Percentiles rank a stretch among this genome's conserved stretches.
Evolutionary conservation across 75 land plant genomes (phyloP).

Genomic region (Larix kaempferi): DNA sequence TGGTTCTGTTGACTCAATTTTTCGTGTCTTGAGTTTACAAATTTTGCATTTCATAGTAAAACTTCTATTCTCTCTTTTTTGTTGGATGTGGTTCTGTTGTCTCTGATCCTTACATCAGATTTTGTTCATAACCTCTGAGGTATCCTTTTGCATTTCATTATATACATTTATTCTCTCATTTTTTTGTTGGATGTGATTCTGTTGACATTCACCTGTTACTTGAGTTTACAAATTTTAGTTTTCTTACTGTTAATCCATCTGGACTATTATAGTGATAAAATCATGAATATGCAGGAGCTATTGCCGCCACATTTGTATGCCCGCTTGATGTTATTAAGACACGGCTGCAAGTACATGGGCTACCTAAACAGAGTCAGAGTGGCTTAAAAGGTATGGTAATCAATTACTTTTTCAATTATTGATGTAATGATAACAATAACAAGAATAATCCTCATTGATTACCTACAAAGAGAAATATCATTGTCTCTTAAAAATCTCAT

Average conservation of each 20-base stretch:
- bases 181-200: no score
- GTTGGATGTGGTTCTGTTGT: neutral
- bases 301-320: constrained; percentile 99
- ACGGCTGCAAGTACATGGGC: constrained; percentile 86
- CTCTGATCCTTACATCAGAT: neutral
- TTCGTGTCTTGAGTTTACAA: neutral
- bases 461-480: neutral
- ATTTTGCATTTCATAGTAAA: neutral
- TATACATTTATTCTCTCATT: neutral
- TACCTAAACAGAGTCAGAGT: constrained; percentile 27
- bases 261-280: neutral
- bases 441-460: neutral
- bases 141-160: neutral
- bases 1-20: neutral
- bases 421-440: constrained; percentile 1
- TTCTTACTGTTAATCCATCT: neutral
- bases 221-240: neutral
- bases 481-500: neutral
- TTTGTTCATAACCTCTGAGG: neutral
- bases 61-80: neutral
- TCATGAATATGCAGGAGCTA: constrained; percentile 59
- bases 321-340: constrained; percentile 99
- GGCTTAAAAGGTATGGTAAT: constrained; percentile 39
- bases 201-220: neutral
- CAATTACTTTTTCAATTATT: neutral